Percentiles rank a stretch among this genome's conserved stretches.
Evolutionary conservation across 2,329 filamentous ascomycete genomes (phyloP).

Genomic region (Thelonectria blattea): DNA sequence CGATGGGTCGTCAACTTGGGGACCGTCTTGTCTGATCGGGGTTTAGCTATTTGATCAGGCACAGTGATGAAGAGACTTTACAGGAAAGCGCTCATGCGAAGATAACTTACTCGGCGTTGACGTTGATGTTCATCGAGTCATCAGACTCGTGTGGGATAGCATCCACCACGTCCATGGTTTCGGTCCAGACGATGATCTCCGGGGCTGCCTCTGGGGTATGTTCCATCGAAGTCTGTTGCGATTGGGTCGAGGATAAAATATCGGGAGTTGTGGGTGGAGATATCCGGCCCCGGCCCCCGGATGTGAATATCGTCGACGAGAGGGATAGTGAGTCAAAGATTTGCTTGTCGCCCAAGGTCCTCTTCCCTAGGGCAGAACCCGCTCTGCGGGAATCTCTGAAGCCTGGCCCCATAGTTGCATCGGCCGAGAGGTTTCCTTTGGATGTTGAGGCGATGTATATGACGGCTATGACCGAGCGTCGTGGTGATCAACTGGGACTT

Average conservation of each 20-base stretch:
- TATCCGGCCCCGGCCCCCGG: constrained; percentile 38
- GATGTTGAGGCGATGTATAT: constrained; percentile 21
- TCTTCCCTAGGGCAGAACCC: constrained; percentile 34
- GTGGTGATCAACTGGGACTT: constrained; percentile 33
- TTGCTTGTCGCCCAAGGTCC: constrained; percentile 27
- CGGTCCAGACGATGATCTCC: constrained; percentile 55
- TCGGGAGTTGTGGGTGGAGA: constrained; percentile 38
- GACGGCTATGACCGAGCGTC: constrained; percentile 25
- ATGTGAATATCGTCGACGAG: constrained; percentile 32
- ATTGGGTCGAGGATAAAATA: constrained; percentile 34
- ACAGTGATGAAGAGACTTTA: not conserved
- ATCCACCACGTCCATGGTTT: constrained; percentile 45
- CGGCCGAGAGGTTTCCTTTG: constrained; percentile 21
- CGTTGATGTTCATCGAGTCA: constrained; percentile 31
- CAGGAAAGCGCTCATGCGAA: constrained; percentile 2
- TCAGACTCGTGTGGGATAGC: constrained; percentile 32
- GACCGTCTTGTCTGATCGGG: constrained; percentile 30
- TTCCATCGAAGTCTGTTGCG: constrained; percentile 44
- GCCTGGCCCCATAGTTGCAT: constrained; percentile 36
- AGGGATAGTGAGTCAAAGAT: constrained; percentile 36
- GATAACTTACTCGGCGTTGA: constrained; percentile 39
- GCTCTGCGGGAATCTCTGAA: constrained; percentile 31
- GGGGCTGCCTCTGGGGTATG: constrained; percentile 45
- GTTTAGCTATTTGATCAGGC: constrained; percentile 6
- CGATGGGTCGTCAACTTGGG: constrained; percentile 27